A percentile compares a stretch with the other conserved stretches of the same genome.
Conservation (phyloP, 1,139 yeast species). For the Suhomyces coccinellae region DNA sequence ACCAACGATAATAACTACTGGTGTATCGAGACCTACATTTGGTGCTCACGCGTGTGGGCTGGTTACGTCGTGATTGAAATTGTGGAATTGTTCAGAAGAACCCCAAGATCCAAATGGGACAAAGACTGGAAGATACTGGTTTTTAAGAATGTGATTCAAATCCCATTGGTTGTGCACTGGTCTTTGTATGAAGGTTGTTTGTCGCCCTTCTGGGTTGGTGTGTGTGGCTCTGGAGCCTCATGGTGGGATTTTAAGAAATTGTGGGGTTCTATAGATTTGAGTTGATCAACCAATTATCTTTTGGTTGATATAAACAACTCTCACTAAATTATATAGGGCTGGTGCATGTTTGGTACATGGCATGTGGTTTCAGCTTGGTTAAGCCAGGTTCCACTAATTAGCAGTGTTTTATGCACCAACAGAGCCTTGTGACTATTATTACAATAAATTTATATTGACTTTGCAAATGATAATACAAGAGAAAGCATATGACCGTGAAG, state of each 20-base stretch:
- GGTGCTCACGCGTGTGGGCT: conserved; percentile 62
- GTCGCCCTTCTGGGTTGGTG: conserved; percentile 52
- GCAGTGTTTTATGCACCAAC: too few relatives aligned
- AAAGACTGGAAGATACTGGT: conserved; percentile 37
- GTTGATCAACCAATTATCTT: background rate
- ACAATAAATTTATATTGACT: too few relatives aligned
- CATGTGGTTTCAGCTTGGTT: too few relatives aligned
- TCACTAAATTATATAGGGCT: too few relatives aligned
- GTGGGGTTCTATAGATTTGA: conserved; percentile 40
- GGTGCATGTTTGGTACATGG: too few relatives aligned
- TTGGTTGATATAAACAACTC: too few relatives aligned
- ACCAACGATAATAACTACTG: conserved; percentile 45
- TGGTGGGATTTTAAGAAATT: conserved; percentile 46
- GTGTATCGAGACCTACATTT: conserved; percentile 46
- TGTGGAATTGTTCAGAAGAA: conserved; percentile 43
- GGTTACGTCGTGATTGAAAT: conserved; percentile 50
- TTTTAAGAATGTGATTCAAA: conserved; percentile 45
- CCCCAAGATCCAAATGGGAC: conserved; percentile 41
- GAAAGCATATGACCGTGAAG: too few relatives aligned
- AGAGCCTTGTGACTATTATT: too few relatives aligned
- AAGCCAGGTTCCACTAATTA: too few relatives aligned
- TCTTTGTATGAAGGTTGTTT: conserved; percentile 55
- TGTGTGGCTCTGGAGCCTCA: conserved; percentile 49
- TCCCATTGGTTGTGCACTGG: conserved; percentile 63
- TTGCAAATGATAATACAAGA: too few relatives aligned